Evolutionary conservation across 768 basidiomycete species (phyloP), one percentile per base, ranked within the genome.

Genomic region (Pleurotus tuber-regium): DNA sequence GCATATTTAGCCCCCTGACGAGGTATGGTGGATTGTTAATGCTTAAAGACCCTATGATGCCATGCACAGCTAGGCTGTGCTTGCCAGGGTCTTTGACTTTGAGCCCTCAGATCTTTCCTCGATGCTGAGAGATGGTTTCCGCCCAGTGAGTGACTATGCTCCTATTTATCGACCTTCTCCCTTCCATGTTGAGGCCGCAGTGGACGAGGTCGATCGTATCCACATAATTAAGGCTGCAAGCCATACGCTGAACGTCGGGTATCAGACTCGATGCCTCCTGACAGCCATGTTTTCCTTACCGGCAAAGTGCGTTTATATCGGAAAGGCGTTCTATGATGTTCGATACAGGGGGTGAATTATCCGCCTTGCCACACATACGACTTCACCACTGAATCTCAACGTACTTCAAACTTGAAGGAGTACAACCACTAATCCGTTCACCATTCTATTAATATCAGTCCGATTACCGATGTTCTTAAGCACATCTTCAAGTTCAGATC

Each of bases 261-360:
- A 48, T 48, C 43, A 46, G 12, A 29, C 25, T 46, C 31, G 28
- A 48, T 35, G 46, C 29, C 46, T 48, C 46, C 46, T 48, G 46
- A 48, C n/a, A 33, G 23, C 46, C 46, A 48, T 35, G 46, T 30
- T 48, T 14, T 29, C 25, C 35, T 25, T 44, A 14, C n/a, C 25
- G 5, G 6, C 19, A 6, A 16, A 18, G n/a, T 28, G 43, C 43
- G n/a, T 29, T 38, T 18, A n/a, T 14, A 19, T 28, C 43, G 16
- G n/a, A n/a, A n/a, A 29, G 28, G 21, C 14, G 10, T 44, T 44
- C 43, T 25, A 44, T 44, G 25, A 44, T 28, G 43, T 25, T 44
- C 43, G n/a, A n/a, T n/a, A n/a, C n/a, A n/a, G n/a, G n/a, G n/a
- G n/a, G n/a, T n/a, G n/a, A n/a, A n/a, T n/a, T n/a, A n/a, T n/a